Evolutionary conservation across 2,329 filamentous ascomycete genomes (phyloP).

Genomic region (Penicillium sp.): DNA sequence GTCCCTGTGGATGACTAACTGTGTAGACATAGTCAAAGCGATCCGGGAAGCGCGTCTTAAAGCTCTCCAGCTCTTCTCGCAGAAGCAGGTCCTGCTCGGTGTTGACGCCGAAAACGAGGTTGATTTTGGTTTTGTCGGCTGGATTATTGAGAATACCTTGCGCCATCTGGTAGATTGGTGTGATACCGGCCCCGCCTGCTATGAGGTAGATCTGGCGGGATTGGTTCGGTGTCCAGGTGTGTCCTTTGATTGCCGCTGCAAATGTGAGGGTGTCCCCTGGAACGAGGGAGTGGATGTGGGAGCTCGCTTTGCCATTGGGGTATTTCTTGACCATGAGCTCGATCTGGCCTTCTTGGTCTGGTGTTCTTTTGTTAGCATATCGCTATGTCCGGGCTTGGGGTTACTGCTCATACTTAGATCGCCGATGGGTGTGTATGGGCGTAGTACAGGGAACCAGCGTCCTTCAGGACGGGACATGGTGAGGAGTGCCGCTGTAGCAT

Average conservation of each 20-base stretch:
- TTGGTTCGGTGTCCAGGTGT: constrained; percentile 52
- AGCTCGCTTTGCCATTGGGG: constrained; percentile 61
- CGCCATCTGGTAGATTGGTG: constrained; percentile 64
- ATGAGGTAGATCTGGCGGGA: constrained; percentile 60
- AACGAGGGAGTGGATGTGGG: constrained; percentile 62
- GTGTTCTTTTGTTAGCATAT: constrained; percentile 1
- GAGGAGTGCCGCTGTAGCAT: constrained; percentile 52
- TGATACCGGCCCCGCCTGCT: constrained; percentile 70
- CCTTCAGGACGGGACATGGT: constrained; percentile 60
- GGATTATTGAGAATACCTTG: constrained; percentile 62
- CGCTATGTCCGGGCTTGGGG: background rate
- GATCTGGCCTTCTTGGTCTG: constrained; percentile 57
- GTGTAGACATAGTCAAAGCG: constrained; percentile 59
- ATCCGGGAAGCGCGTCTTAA: constrained; percentile 51
- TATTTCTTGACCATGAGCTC: constrained; percentile 68
- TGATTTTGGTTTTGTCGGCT: constrained; percentile 60
- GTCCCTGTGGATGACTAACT: constrained; percentile 44
- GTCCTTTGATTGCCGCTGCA: constrained; percentile 53
- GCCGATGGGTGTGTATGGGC: constrained; percentile 66
- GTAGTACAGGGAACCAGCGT: constrained; percentile 56
- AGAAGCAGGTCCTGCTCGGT: constrained; percentile 61
- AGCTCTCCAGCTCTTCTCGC: constrained; percentile 53
- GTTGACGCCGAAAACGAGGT: constrained; percentile 66
- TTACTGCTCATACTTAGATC: constrained; percentile 42
- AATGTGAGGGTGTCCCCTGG: constrained; percentile 63